These are phyloP conservation scores for Tetracladium maxilliforme DNA, from an alignment of 2,329 filamentous ascomycete species.

Conservation along the genomic window DNA sequence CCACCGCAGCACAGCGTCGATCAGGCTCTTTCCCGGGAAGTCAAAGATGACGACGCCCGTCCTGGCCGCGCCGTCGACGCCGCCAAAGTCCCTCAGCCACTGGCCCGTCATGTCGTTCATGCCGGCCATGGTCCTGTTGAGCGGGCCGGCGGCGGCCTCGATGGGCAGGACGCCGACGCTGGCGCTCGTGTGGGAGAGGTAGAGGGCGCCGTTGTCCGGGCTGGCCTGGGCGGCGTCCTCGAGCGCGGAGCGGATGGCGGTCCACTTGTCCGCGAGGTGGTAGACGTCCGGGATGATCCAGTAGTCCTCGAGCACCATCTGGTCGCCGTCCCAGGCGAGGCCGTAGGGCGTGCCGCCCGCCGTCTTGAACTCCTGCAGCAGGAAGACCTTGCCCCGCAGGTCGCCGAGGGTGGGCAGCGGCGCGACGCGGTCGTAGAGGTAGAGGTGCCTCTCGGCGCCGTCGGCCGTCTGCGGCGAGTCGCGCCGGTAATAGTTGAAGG, in stretches of 20 bases:
- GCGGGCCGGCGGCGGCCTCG: conserved; percentile 27
- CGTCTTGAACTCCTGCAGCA: conserved; percentile 29
- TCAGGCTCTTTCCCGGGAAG: conserved; percentile 26
- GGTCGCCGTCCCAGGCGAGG: conserved; percentile 25
- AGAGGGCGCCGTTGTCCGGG: conserved; percentile 14
- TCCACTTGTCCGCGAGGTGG: conserved; percentile 30
- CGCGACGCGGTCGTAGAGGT: too few species aligned
- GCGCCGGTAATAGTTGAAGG: conserved; percentile 25
- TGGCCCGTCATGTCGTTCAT: conserved; percentile 33
- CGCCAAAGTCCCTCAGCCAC: conserved; percentile 16
- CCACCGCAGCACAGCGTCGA: conserved; percentile 21
- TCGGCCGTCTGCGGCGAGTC: conserved; percentile 16
- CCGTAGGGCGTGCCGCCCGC: conserved; percentile 22
- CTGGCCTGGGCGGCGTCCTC: conserved; percentile 17
- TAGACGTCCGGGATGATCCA: conserved; percentile 27
- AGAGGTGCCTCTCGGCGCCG: conserved; percentile 21
- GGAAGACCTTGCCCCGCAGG: conserved; percentile 27
- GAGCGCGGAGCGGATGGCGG: conserved; percentile 24
- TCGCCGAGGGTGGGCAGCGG: conserved; percentile 24
- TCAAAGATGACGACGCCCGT: conserved; percentile 32
- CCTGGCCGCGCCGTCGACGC: conserved; percentile 8
- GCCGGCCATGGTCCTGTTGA: conserved; percentile 16
- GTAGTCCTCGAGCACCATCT: conserved; percentile 29
- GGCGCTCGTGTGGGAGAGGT: conserved; percentile 30
- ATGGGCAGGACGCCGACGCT: conserved; percentile 32